Percentiles rank a stretch among this genome's conserved stretches.
Conservation (phyloP, 345 rosid genomes). For the Melaleuca alternifolia region DNA sequence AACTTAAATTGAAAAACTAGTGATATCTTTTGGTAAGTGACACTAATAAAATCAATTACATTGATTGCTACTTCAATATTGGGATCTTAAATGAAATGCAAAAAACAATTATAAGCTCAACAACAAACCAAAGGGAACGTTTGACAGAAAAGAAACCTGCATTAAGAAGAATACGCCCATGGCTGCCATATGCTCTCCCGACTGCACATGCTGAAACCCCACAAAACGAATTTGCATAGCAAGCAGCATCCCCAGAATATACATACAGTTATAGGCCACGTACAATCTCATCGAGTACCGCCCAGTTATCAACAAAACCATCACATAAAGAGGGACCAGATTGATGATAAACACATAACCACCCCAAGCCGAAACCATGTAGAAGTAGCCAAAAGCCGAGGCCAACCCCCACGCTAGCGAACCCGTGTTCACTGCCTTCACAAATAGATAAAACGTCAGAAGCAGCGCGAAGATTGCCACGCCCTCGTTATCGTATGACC, state of each 20-base stretch:
- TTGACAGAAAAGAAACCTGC: conserved; percentile 42
- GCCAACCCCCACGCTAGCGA: conserved; percentile 82
- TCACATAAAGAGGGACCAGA: conserved; percentile 88
- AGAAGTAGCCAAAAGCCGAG: conserved; percentile 94
- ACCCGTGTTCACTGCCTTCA: conserved; percentile 90
- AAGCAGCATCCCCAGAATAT: conserved; percentile 90
- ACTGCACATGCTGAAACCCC: conserved; percentile 98
- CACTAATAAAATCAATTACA: background rate
- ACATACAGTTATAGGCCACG: conserved; percentile 84
- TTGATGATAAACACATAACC: conserved; percentile 97
- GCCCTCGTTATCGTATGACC: conserved; percentile 92
- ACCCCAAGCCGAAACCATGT: conserved; percentile 99
- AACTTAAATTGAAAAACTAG: background rate
- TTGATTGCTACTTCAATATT: background rate
- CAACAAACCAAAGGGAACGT: background rate
- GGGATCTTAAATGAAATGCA: background rate
- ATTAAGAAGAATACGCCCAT: conserved; percentile 96
- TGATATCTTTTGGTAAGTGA: background rate
- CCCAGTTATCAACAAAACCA: conserved; percentile 84
- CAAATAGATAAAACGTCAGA: conserved; percentile 82
- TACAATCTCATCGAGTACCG: conserved; percentile 94
- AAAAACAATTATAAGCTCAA: background rate
- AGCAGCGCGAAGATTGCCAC: conserved; percentile 88
- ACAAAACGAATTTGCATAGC: conserved; percentile 99
- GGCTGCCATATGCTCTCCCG: conserved; percentile 99